A percentile compares a stretch with the other conserved stretches of the same genome.
These are phyloP conservation scores for Clavispora asparagi DNA, from an alignment of 805 yeast genomes.

Conservation along the genomic window DNA sequence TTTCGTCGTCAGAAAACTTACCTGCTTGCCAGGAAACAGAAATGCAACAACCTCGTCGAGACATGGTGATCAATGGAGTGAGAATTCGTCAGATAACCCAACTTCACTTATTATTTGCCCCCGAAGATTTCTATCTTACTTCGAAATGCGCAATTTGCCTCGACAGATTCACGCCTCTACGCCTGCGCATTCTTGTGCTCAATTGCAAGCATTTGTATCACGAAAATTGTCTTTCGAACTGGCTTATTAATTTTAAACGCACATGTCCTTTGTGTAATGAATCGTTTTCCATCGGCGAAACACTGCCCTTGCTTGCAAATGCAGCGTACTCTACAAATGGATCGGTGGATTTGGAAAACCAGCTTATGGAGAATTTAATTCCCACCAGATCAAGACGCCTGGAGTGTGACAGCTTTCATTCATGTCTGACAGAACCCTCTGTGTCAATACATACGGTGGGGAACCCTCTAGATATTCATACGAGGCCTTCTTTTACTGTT, in stretches of 20 bases:
- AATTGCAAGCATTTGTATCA: conserved; percentile 63
- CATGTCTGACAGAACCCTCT: background rate
- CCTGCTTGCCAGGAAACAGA: conserved; percentile 2
- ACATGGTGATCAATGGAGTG: conserved; percentile 5
- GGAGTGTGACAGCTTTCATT: conserved; percentile 6
- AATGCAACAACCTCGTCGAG: background rate
- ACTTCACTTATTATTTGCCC: conserved; percentile 5
- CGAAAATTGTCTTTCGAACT: conserved; percentile 50
- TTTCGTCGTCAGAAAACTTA: conserved; percentile 10
- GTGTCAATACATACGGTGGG: background rate
- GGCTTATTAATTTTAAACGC: conserved; percentile 52
- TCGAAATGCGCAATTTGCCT: conserved; percentile 59
- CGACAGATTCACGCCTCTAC: conserved; percentile 45
- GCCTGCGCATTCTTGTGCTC: conserved; percentile 44
- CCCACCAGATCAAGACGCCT: background rate
- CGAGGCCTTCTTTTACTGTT: too few relatives aligned
- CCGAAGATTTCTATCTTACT: conserved; percentile 18
- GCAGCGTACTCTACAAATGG: conserved; percentile 1
- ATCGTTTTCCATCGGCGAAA: conserved; percentile 3
- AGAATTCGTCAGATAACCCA: conserved; percentile 4
- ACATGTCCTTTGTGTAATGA: conserved; percentile 57
- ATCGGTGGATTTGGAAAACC: conserved; percentile 7
- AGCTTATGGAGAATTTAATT: background rate
- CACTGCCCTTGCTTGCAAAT: conserved; percentile 1
- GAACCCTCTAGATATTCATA: background rate